Conservation (phyloP, 352 stramenopile genomes). For the Globisporangium irregulare region DNA sequence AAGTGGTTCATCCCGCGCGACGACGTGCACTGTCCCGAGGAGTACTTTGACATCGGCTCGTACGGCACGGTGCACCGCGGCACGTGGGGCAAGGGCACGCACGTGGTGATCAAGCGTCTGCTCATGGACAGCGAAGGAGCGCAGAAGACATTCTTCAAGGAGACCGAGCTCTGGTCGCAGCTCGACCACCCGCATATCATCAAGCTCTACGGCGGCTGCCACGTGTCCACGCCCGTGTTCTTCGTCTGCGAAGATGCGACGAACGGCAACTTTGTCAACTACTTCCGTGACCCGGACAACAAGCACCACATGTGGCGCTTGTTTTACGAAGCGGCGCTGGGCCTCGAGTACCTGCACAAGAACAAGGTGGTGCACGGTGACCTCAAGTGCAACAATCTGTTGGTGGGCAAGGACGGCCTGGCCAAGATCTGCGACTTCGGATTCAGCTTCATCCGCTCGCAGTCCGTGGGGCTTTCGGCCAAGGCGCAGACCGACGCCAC, state of each 20-base stretch:
- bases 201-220: conserved; percentile 11
- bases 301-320: conserved; percentile 21
- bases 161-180: conserved; percentile 7
- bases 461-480: conserved; percentile 26
- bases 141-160: conserved; percentile 11
- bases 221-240: conserved; percentile 18
- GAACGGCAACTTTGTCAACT: conserved; percentile 38
- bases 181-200: conserved; percentile 11
- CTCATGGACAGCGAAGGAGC: neutral
- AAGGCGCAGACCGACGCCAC: conserved; percentile 34
- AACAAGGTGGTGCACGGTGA: conserved; percentile 78
- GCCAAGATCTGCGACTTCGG: conserved; percentile 48
- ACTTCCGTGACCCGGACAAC: conserved; percentile 23
- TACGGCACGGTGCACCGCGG: conserved; percentile 12
- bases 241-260: conserved; percentile 39
- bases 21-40: conserved; percentile 5
- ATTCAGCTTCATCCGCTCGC: conserved; percentile 32
- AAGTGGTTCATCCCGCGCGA: conserved; percentile 14
- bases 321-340: conserved; percentile 43
- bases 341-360: conserved; percentile 55
- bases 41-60: conserved; percentile 11
- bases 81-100: conserved; percentile 10
- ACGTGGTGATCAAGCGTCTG: conserved; percentile 15
- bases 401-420: conserved; percentile 43
- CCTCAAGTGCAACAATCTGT: conserved; percentile 86